A percentile compares a stretch with the other conserved stretches of the same genome.
These are phyloP conservation scores for Prunus padus DNA, from an alignment of 306 rosid genomes.

Conservation along the genomic window DNA sequence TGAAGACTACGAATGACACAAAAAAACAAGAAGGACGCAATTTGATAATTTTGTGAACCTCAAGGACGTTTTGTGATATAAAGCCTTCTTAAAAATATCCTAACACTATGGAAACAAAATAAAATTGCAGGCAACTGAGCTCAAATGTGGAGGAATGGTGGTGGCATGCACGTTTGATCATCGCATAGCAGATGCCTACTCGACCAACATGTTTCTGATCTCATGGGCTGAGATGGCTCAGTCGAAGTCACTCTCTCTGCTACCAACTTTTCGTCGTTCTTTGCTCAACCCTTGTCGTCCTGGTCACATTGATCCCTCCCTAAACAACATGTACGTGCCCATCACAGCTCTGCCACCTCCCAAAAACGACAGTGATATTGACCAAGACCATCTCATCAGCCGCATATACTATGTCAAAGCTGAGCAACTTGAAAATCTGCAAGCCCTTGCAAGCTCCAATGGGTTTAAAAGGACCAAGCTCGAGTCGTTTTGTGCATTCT, in stretches of 20 bases:
- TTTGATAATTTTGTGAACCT: too few relatives aligned
- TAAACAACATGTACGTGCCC: slow-evolving; percentile 48
- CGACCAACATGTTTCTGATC: slow-evolving; percentile 69
- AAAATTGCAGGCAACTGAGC: slow-evolving; percentile 50
- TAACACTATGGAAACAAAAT: neutral
- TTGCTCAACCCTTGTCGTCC: slow-evolving; percentile 34
- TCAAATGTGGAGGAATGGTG: slow-evolving; percentile 71
- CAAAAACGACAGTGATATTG: neutral
- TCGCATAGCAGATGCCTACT: slow-evolving; percentile 74
- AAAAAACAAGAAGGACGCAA: too few relatives aligned
- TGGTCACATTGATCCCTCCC: slow-evolving; percentile 43
- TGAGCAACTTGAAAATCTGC: slow-evolving; percentile 41
- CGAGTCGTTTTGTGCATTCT: slow-evolving; percentile 62
- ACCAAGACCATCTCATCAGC: slow-evolving; percentile 33
- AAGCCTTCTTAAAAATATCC: too few relatives aligned
- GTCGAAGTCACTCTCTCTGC: slow-evolving; percentile 23
- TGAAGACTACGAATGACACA: too few relatives aligned
- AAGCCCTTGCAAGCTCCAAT: slow-evolving; percentile 32
- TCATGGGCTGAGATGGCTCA: slow-evolving; percentile 71
- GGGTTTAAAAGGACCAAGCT: slow-evolving; percentile 39
- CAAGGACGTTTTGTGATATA: too few relatives aligned
- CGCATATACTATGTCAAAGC: slow-evolving; percentile 51
- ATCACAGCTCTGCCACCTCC: slow-evolving; percentile 45
- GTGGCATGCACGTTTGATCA: slow-evolving; percentile 83
- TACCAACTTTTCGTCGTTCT: slow-evolving; percentile 21